Conservation (phyloP, 768 basidiomycete genomes). For the Lepiota venenata region DNA sequence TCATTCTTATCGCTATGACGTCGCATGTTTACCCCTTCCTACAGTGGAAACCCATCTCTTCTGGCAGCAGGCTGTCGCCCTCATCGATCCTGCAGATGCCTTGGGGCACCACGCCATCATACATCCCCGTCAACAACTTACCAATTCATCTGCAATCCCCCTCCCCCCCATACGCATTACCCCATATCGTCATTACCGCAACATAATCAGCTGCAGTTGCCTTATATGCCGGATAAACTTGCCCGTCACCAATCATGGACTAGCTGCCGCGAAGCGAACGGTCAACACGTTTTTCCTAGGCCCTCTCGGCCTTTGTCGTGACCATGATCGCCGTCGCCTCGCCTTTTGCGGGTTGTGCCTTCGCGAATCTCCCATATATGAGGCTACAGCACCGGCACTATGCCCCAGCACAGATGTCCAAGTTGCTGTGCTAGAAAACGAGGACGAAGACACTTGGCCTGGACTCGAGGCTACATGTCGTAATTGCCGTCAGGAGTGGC, state of each 20-base stretch:
- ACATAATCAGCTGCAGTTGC: slow-evolving; percentile 53
- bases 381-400: slow-evolving; percentile 19
- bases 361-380: slow-evolving; percentile 50
- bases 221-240: slow-evolving; percentile 67
- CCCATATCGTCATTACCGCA: slow-evolving; percentile 60
- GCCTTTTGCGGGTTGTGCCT: slow-evolving; percentile 69
- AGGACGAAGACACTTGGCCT: slow-evolving; percentile 68
- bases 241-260: slow-evolving; percentile 47
- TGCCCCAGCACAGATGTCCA: slow-evolving; percentile 15
- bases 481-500: slow-evolving; percentile 59
- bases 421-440: slow-evolving; percentile 62
- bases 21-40: slow-evolving; percentile 8
- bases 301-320: slow-evolving; percentile 51
- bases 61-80: slow-evolving; percentile 61
- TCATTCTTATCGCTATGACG: slow-evolving; percentile 4
- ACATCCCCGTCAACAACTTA: slow-evolving; percentile 32
- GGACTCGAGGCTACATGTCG: slow-evolving; percentile 66
- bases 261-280: slow-evolving; percentile 44
- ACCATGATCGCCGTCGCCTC: slow-evolving; percentile 51
- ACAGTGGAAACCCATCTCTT: slow-evolving; percentile 68
- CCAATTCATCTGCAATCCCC: slow-evolving; percentile 30
- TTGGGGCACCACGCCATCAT: slow-evolving; percentile 47
- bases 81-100: slow-evolving; percentile 60
- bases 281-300: slow-evolving; percentile 40
- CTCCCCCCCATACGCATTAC: slow-evolving; percentile 37